phyloP scores from a whole-genome alignment of 2,329 filamentous ascomycete species.

The Cryphonectria naterciae region DNA sequence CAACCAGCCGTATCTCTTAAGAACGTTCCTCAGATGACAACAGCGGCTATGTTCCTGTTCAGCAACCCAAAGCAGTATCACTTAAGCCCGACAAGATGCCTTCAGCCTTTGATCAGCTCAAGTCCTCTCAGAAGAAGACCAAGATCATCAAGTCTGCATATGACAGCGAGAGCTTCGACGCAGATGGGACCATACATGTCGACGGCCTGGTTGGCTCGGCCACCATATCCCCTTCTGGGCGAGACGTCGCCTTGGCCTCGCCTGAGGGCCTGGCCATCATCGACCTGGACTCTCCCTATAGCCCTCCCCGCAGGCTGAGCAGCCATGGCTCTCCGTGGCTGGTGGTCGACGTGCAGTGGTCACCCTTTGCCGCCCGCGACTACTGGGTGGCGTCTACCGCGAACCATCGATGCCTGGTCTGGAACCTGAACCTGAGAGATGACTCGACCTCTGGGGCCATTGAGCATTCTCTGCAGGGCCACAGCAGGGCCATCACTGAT shows the following conservation, averaged over 20 bases:
- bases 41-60: neutral
- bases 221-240: conserved; percentile 87
- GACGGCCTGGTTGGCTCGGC: conserved; percentile 84
- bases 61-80: neutral
- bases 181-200: conserved; percentile 82
- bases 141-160: conserved; percentile 70
- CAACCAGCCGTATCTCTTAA: conserved; percentile 1
- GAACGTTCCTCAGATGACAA: neutral
- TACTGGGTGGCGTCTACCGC: conserved; percentile 95
- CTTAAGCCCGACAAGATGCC: conserved; percentile 46
- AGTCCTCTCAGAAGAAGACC: conserved; percentile 56
- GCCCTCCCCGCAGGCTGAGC: conserved; percentile 77
- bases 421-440: conserved; percentile 83
- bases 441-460: conserved; percentile 73
- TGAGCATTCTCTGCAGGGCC: conserved; percentile 85
- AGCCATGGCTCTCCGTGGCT: conserved; percentile 91
- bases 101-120: conserved; percentile 48
- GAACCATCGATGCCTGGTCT: conserved; percentile 91
- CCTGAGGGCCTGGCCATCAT: conserved; percentile 89
- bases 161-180: conserved; percentile 86
- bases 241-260: conserved; percentile 89
- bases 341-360: conserved; percentile 96
- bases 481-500: conserved; percentile 85
- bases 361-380: conserved; percentile 84
- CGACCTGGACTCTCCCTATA: conserved; percentile 88